phyloP scores from a whole-genome alignment of 2,329 filamentous ascomycete genomes.

The Thielaviopsis punctulata region DNA sequence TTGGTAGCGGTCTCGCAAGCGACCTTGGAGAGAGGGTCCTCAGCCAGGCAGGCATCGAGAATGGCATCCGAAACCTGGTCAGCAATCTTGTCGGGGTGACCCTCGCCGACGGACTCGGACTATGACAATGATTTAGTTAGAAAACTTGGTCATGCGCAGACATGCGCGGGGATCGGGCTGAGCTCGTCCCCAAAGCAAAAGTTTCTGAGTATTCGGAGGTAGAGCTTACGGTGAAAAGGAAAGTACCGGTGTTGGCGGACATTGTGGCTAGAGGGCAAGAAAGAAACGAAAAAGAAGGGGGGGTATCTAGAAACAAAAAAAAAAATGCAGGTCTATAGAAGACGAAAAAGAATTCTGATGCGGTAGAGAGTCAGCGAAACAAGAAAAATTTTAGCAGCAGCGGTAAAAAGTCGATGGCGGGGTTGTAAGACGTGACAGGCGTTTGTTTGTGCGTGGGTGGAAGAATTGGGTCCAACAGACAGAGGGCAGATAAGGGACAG shows the following conservation, averaged over 20 bases:
- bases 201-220: background rate
- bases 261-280: conserved; percentile 30
- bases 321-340: conserved; percentile 1
- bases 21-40: conserved; percentile 96
- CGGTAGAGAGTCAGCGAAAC: conserved; percentile 3
- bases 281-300: conserved; percentile 12
- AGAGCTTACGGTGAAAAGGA: conserved; percentile 59
- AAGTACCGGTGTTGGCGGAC: conserved; percentile 47
- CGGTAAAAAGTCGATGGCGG: conserved; percentile 11
- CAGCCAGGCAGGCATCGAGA: conserved; percentile 88
- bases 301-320: conserved; percentile 13
- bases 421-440: background rate
- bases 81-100: conserved; percentile 91
- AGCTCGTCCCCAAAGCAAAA: background rate
- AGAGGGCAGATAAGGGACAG: background rate
- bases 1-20: conserved; percentile 99
- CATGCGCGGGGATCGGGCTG: background rate
- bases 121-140: conserved; percentile 20
- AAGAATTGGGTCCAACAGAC: background rate
- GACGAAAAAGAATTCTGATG: conserved; percentile 2
- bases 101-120: conserved; percentile 80
- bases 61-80: conserved; percentile 98
- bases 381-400: conserved; percentile 9
- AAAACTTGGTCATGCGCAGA: background rate
- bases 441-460: background rate